phyloP scores from a whole-genome alignment of 2,329 filamentous ascomycete genomes.

The Fusarium paranaense region DNA sequence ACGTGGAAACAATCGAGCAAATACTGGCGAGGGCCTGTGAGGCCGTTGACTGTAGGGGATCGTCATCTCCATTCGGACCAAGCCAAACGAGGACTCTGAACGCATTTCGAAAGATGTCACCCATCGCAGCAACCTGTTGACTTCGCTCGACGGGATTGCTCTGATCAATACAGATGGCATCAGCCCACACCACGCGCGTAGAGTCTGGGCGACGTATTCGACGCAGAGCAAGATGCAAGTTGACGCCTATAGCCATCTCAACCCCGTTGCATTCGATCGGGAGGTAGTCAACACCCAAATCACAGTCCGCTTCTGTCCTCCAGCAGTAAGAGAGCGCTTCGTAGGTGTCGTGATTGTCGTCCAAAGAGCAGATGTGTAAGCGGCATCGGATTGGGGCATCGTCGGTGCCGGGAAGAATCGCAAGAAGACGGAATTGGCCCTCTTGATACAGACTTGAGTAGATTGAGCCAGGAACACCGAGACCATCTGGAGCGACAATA shows the following conservation, averaged over 20 bases:
- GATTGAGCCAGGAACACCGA: background rate
- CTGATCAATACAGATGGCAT: background rate
- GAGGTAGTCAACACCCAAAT: background rate
- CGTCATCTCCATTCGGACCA: background rate
- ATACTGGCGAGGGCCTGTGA: background rate
- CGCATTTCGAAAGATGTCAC: background rate
- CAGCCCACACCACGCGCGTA: background rate
- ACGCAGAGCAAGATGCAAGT: background rate
- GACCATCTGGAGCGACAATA: background rate
- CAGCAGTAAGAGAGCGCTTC: background rate
- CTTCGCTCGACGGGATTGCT: background rate
- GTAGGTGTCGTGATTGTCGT: background rate
- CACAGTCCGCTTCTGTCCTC: background rate
- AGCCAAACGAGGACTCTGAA: background rate
- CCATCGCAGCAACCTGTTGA: background rate
- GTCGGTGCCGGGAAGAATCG: background rate
- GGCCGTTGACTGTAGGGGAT: background rate
- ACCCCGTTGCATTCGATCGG: background rate
- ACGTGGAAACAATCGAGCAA: background rate
- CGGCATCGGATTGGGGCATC: background rate
- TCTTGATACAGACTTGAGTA: background rate
- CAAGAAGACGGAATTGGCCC: background rate
- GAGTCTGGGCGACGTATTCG: background rate
- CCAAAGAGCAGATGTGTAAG: background rate
- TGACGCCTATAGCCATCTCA: background rate